These are phyloP conservation scores for Russula sp. DNA, from an alignment of 768 basidiomycete species.

Conservation along the genomic window DNA sequence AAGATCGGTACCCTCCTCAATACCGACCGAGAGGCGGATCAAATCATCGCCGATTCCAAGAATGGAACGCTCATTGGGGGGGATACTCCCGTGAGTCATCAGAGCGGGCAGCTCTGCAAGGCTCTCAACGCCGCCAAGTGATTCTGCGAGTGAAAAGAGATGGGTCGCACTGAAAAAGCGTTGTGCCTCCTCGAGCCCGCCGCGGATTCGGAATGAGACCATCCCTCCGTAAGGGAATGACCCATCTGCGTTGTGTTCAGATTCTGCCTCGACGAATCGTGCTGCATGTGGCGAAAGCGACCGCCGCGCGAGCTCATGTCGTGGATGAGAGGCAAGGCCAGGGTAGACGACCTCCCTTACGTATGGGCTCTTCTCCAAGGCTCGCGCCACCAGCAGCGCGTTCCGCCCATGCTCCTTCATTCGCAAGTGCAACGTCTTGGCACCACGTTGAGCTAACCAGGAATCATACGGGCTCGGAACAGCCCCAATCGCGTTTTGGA, in stretches of 20 bases:
- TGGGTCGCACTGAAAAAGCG: slow-evolving; percentile 57
- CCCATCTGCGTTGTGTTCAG: slow-evolving; percentile 26
- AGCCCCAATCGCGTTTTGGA: slow-evolving; percentile 85
- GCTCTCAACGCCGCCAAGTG: slow-evolving; percentile 87
- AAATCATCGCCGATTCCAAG: slow-evolving; percentile 76
- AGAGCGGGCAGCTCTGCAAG: slow-evolving; percentile 77
- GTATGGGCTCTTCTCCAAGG: slow-evolving; percentile 43
- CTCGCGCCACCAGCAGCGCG: slow-evolving; percentile 66
- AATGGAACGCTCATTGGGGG: slow-evolving; percentile 52
- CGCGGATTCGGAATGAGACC: slow-evolving; percentile 62
- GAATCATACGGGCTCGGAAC: slow-evolving; percentile 81
- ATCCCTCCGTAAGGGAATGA: slow-evolving; percentile 91
- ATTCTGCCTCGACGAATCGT: slow-evolving; percentile 45
- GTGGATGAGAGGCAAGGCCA: slow-evolving; percentile 61
- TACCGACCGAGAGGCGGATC: slow-evolving; percentile 75
- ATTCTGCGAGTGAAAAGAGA: slow-evolving; percentile 81
- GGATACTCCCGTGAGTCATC: slow-evolving; percentile 86
- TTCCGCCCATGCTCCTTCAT: slow-evolving; percentile 84
- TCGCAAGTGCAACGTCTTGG: slow-evolving; percentile 85
- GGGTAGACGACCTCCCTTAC: slow-evolving; percentile 87
- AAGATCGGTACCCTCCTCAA: slow-evolving; percentile 84
- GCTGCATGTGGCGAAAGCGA: slow-evolving; percentile 64
- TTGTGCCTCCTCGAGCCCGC: slow-evolving; percentile 47
- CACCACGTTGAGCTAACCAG: slow-evolving; percentile 85
- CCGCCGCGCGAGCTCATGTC: slow-evolving; percentile 54